These are phyloP conservation scores for Cyberlindnera maritima DNA, from an alignment of 805 yeast genomes.

Conservation along the genomic window DNA sequence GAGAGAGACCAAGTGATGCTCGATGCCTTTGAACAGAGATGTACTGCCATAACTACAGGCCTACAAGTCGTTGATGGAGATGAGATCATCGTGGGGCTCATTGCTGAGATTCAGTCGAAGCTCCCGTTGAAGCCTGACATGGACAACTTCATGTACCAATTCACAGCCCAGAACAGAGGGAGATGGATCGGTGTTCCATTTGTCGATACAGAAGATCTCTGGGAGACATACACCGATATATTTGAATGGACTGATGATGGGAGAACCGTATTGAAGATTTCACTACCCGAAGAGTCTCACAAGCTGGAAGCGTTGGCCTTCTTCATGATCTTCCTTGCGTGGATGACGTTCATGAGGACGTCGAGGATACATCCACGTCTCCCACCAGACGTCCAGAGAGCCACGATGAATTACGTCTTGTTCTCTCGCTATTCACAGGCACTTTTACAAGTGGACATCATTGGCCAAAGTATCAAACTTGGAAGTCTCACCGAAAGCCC, in stretches of 20 bases:
- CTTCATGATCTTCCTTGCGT: constrained; percentile 9
- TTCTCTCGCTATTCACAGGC: constrained; percentile 6
- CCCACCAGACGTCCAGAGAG: not conserved
- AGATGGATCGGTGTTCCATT: constrained; percentile 9
- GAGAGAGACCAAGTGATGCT: constrained; percentile 6
- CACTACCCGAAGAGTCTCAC: constrained; percentile 2
- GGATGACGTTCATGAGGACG: constrained; percentile 8
- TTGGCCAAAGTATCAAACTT: constrained; percentile 4
- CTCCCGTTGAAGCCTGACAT: constrained; percentile 1
- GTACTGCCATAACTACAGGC: not conserved
- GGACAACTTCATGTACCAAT: constrained; percentile 9
- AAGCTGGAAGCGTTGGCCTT: constrained; percentile 6
- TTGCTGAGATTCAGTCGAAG: constrained; percentile 9
- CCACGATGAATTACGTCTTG: constrained; percentile 4
- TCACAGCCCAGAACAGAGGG: constrained; percentile 5
- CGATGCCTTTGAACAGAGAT: constrained; percentile 7
- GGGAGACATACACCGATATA: not conserved
- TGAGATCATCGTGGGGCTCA: not conserved
- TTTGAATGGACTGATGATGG: not conserved
- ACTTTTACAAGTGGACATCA: constrained; percentile 1
- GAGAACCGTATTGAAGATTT: not conserved
- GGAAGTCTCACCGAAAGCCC: constrained; percentile 5
- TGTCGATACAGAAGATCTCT: constrained; percentile 1
- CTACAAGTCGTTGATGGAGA: not conserved
- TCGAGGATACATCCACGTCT: constrained; percentile 4